These are phyloP conservation scores for Hymenochaete sp. DNA, from an alignment of 1,284 basidiomycete genomes.

Conservation along the genomic window DNA sequence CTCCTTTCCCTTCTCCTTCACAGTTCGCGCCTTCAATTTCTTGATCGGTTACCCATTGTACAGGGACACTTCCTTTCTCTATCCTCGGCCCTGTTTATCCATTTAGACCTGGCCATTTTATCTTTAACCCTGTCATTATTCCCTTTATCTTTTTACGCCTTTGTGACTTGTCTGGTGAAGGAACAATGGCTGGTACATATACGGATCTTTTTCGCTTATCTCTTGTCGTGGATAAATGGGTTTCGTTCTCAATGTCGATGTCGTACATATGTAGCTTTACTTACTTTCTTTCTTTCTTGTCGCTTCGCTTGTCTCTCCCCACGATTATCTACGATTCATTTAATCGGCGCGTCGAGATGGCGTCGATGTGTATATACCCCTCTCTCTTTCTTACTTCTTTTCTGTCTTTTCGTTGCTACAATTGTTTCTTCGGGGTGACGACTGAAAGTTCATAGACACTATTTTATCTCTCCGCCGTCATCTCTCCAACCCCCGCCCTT, in stretches of 20 bases:
- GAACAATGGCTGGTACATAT: too few species aligned
- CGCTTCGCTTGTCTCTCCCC: neutral
- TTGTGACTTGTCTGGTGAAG: neutral
- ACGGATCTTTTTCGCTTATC: neutral
- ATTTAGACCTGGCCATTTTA: neutral
- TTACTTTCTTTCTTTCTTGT: neutral
- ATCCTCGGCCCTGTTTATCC: slow-evolving; percentile 1
- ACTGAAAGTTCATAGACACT: too few species aligned
- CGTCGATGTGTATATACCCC: neutral
- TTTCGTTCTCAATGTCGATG: neutral
- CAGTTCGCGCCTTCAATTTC: neutral
- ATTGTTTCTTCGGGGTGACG: too few species aligned
- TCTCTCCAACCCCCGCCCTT: too few species aligned
- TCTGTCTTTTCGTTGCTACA: too few species aligned
- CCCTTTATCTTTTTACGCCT: slow-evolving; percentile 5
- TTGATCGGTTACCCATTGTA: too few species aligned
- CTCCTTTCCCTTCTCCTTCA: slow-evolving; percentile 1
- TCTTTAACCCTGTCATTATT: slow-evolving; percentile 2
- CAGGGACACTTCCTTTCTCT: neutral
- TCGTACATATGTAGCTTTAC: neutral
- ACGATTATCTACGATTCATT: neutral
- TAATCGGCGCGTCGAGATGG: slow-evolving; percentile 3
- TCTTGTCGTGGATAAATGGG: neutral
- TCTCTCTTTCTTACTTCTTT: slow-evolving; percentile 1
- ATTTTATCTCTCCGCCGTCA: too few species aligned